A percentile compares a stretch with the other conserved stretches of the same genome.
phyloP scores from a whole-genome alignment of 2,329 filamentous ascomycete species.

The Ascochyta koolunga region DNA sequence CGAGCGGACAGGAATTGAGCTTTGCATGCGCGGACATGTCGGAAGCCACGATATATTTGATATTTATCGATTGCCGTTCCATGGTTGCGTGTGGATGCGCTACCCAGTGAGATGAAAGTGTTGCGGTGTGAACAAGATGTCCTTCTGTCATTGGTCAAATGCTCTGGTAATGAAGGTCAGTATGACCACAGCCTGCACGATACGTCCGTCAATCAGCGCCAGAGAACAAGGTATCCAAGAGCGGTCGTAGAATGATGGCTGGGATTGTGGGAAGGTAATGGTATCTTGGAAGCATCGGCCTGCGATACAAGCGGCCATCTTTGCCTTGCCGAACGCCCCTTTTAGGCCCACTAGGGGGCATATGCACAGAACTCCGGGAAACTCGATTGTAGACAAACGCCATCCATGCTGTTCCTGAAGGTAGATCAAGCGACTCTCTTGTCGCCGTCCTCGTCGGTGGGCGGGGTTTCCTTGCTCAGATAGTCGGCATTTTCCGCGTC shows the following conservation, averaged over 20 bases:
- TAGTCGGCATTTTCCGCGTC: conserved; percentile 92
- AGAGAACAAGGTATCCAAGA: not conserved
- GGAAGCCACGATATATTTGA: not conserved
- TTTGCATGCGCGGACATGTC: not conserved
- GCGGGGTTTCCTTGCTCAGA: conserved; percentile 71
- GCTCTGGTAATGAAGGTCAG: not conserved
- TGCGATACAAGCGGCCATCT: conserved; percentile 10
- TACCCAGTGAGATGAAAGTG: not conserved
- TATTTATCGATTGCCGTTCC: not conserved
- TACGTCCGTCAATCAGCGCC: not conserved
- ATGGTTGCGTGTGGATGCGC: not conserved
- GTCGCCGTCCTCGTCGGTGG: conserved; percentile 42
- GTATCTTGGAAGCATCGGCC: conserved; percentile 22
- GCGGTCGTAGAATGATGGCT: not conserved
- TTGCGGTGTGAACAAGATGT: not conserved
- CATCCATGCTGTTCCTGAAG: conserved; percentile 2
- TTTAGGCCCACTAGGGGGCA: conserved; percentile 1
- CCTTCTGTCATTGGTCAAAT: not conserved
- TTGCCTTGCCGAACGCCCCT: conserved; percentile 17
- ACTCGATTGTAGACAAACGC: conserved; percentile 9
- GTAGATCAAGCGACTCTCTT: conserved; percentile 30
- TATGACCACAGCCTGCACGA: not conserved
- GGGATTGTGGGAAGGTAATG: conserved; percentile 14
- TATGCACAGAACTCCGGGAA: conserved; percentile 18
- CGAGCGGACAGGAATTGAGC: not conserved